Evolutionary conservation across 352 stramenopile species (phyloP).

Genomic region (Globisporangium nunn): DNA sequence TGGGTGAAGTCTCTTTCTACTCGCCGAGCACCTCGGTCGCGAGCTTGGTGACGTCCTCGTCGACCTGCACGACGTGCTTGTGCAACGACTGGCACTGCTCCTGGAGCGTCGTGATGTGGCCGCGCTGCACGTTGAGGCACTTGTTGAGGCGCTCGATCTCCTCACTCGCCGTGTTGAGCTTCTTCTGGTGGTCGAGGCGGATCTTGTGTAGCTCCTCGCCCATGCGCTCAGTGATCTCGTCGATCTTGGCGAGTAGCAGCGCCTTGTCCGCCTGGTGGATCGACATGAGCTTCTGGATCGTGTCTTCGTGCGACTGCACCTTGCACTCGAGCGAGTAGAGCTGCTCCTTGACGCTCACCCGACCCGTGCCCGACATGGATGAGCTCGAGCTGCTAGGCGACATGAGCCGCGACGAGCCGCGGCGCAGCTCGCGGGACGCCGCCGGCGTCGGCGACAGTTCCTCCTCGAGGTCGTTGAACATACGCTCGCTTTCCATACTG

Average conservation of each 20-base stretch:
- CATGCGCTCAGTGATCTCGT: constrained; percentile 76
- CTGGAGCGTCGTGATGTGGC: constrained; percentile 77
- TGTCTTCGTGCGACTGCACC: constrained; percentile 73
- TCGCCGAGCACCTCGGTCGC: constrained; percentile 75
- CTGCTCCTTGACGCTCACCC: constrained; percentile 77
- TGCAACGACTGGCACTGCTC: constrained; percentile 79
- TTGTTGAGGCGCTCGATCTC: constrained; percentile 83
- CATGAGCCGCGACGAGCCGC: constrained; percentile 47
- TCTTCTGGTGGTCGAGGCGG: constrained; percentile 75
- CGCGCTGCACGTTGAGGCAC: constrained; percentile 76
- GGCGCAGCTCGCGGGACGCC: constrained; percentile 48
- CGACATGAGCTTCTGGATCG: constrained; percentile 79
- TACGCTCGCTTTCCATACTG: constrained; percentile 72
- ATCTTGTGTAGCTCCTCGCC: constrained; percentile 72
- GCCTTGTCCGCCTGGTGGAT: constrained; percentile 77
- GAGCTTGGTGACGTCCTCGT: constrained; percentile 80
- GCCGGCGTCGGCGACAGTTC: constrained; percentile 48
- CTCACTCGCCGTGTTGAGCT: constrained; percentile 72
- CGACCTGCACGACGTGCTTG: constrained; percentile 82
- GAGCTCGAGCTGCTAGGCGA: constrained; percentile 44
- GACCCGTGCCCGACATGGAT: constrained; percentile 21
- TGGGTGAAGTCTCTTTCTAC: constrained; percentile 13
- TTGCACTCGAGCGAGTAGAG: constrained; percentile 74
- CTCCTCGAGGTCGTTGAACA: constrained; percentile 75
- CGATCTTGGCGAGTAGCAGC: constrained; percentile 70